A percentile compares a stretch with the other conserved stretches of the same genome.
Conservation (phyloP, 345 rosid species). For the Salix arbutifolia region DNA sequence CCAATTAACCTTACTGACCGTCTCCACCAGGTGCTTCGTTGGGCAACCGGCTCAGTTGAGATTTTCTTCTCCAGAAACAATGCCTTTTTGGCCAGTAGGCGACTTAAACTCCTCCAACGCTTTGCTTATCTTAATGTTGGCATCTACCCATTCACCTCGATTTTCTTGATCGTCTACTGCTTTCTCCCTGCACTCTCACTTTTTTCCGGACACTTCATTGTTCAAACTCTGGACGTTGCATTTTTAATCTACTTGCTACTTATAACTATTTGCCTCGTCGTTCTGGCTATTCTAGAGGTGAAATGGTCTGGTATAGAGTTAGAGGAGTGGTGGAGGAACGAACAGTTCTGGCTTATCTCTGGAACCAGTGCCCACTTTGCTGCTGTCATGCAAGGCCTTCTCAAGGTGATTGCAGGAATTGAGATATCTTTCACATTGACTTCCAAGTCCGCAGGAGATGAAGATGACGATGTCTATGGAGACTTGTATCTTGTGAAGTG, state of each 20-base stretch:
- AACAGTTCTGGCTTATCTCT: conserved; percentile 88
- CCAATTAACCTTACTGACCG: conserved; percentile 92
- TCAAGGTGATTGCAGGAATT: conserved; percentile 81
- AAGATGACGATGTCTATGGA: conserved; percentile 65
- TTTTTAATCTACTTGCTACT: conserved; percentile 63
- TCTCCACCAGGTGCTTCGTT: conserved; percentile 88
- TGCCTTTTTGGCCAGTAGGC: conserved; percentile 55
- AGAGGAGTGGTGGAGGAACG: conserved; percentile 99
- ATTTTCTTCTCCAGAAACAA: conserved; percentile 96
- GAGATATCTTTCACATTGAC: conserved; percentile 94
- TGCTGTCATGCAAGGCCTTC: conserved; percentile 80
- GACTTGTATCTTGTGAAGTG: conserved; percentile 83
- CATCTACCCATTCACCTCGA: conserved; percentile 85
- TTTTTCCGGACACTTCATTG: conserved; percentile 83
- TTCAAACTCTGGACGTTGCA: conserved; percentile 47
- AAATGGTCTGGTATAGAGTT: conserved; percentile 76
- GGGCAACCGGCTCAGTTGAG: conserved; percentile 97
- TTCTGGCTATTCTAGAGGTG: conserved; percentile 74
- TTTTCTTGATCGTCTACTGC: conserved; percentile 80
- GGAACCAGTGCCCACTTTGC: conserved; percentile 92
- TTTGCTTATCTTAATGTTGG: conserved; percentile 86
- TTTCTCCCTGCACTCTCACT: conserved; percentile 96
- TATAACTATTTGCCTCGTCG: conserved; percentile 61
- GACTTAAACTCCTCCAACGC: conserved; percentile 77
- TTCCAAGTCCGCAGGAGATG: conserved; percentile 69